phyloP scores from a whole-genome alignment of 345 rosid species.

The Linum lewisii region DNA sequence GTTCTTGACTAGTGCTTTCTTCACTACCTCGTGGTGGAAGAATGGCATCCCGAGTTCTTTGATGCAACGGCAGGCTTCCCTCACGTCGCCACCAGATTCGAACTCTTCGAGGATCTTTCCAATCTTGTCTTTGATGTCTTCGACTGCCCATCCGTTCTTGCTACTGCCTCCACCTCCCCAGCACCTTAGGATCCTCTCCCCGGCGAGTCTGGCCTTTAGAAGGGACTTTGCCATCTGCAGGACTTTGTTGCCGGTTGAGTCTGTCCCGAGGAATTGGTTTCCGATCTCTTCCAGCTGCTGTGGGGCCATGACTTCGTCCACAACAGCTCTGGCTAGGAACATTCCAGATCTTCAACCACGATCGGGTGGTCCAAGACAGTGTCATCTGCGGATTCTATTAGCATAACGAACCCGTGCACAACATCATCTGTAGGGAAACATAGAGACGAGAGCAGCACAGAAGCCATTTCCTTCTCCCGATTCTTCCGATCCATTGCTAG shows the following conservation, averaged over 20 bases:
- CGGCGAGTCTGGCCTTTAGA: slow-evolving; percentile 63
- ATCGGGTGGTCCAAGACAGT: slow-evolving; percentile 72
- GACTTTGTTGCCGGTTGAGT: slow-evolving; percentile 49
- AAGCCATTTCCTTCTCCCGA: slow-evolving; percentile 90
- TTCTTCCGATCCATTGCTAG: slow-evolving; percentile 81
- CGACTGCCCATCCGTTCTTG: slow-evolving; percentile 51
- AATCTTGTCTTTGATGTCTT: slow-evolving; percentile 68
- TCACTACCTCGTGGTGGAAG: slow-evolving; percentile 79
- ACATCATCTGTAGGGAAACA: slow-evolving; percentile 63
- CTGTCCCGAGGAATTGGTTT: slow-evolving; percentile 36
- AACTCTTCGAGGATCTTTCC: slow-evolving; percentile 67
- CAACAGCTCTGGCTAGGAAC: slow-evolving; percentile 78
- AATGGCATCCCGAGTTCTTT: slow-evolving; percentile 83
- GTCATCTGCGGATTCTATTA: slow-evolving; percentile 74
- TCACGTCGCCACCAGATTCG: slow-evolving; percentile 58
- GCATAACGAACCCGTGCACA: slow-evolving; percentile 48
- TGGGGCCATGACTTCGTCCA: slow-evolving; percentile 78
- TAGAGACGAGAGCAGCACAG: slow-evolving; percentile 59
- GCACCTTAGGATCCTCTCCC: slow-evolving; percentile 72
- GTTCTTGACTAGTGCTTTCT: slow-evolving; percentile 48
- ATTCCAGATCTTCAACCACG: slow-evolving; percentile 79
- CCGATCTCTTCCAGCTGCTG: slow-evolving; percentile 57
- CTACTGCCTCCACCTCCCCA: slow-evolving; percentile 75
- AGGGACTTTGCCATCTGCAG: slow-evolving; percentile 66
- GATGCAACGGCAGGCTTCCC: slow-evolving; percentile 72